Evolutionary conservation across 2,329 filamentous ascomycete genomes (phyloP), one percentile per base, ranked within the genome.

Genomic region (Botrytis fabae): DNA sequence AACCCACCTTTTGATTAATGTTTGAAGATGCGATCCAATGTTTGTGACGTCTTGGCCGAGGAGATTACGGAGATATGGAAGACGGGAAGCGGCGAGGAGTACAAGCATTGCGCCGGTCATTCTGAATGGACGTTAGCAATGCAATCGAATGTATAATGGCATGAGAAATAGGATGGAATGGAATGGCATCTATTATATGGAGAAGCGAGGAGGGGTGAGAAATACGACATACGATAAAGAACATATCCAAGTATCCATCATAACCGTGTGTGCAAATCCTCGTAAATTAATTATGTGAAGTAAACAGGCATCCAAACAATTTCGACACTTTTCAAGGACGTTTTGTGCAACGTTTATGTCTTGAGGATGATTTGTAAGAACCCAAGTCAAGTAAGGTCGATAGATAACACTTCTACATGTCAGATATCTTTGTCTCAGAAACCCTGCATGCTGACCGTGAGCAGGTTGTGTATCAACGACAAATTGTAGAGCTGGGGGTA

Each of bases 231-330:
- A 87, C 85, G 85, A 87, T 0, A 88, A 76, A 0, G 85, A 85
- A 63, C 86, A 88, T 35, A 87, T 87, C 86, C 86, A 88, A 0
- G 85, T 86, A 75, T 88, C 86, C 1, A 87, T 82, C 48, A 88
- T 77, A 0, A 87, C 82, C 0, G 86, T 88, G 65, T 88, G 86
- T 0, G 83, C 80, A 71, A 85, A 86, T 0, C 83, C 83, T 35
- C 84, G 77, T 5, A 87, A 74, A 57, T 87, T 86, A 59, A 85
- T 78, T 0, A 86, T 85, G 69, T 87, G 86, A 57, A 86, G 74
- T 22, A 85, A 75, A 46, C 85, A 86, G 0, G 85, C 84, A 70
- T 86, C 84, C 0, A 87, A 78, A 57, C 85, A 86, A 0, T 83
- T 79, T 59, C 83, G 82, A 74, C 85, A 86, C 44, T 83, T 83